phyloP scores from a whole-genome alignment of 2,329 filamentous ascomycete genomes.

The Calonectria fujianensis region DNA sequence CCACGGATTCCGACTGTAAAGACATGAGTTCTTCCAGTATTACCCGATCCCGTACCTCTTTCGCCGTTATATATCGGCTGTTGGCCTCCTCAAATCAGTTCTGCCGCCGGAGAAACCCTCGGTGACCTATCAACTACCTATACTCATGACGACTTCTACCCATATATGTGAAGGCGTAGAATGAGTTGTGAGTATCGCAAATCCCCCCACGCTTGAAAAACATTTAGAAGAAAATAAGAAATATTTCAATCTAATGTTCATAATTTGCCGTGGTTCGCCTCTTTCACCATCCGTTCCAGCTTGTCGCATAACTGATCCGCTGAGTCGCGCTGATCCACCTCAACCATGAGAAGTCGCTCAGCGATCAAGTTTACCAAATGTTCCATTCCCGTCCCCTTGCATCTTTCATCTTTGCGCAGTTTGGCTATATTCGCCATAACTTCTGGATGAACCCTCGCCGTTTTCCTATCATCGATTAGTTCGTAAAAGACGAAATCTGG shows the following conservation, averaged over 20 bases:
- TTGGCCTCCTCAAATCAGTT: neutral
- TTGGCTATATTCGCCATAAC: neutral
- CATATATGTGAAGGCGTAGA: neutral
- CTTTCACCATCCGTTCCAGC: neutral
- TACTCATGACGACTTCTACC: too few species aligned
- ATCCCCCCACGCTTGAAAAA: neutral
- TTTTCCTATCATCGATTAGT: neutral
- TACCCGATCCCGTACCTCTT: too few species aligned
- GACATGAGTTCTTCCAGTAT: too few species aligned
- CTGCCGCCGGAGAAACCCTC: neutral
- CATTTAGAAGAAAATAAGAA: neutral
- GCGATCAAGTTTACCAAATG: neutral
- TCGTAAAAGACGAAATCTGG: constrained; percentile 39
- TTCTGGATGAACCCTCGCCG: neutral
- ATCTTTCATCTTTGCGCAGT: neutral
- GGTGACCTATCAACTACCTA: neutral
- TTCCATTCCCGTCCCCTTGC: neutral
- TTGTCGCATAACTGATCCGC: neutral
- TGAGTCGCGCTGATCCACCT: neutral
- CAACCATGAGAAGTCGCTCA: neutral
- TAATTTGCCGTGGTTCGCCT: neutral
- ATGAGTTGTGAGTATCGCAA: neutral
- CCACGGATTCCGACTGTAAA: too few species aligned
- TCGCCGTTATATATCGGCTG: neutral
- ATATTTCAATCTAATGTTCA: neutral